These are phyloP conservation scores for Gracilaria vermiculophylla DNA, from an alignment of 23 red algal species.

Conservation along the genomic window DNA sequence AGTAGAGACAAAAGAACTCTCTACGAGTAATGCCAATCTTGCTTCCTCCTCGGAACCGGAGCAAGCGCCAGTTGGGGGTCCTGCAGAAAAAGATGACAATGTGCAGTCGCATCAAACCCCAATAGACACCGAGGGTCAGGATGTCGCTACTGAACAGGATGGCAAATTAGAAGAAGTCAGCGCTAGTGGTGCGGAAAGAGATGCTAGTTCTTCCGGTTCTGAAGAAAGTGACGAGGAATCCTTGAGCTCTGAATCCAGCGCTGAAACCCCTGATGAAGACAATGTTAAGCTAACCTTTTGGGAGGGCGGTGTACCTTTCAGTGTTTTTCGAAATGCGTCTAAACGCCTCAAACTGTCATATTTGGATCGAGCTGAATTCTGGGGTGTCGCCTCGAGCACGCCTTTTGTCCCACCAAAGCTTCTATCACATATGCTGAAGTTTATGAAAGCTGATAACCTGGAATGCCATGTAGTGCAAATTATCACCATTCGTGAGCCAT, in stretches of 20 bases:
- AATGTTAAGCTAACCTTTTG: slow-evolving; percentile 27
- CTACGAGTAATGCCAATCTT: background rate
- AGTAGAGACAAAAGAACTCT: background rate
- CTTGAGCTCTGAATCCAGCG: background rate
- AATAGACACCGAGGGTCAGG: background rate
- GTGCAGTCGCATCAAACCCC: background rate
- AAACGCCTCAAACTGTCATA: background rate
- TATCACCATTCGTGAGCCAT: slow-evolving; percentile 9
- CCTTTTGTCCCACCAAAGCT: slow-evolving; percentile 58
- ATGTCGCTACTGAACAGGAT: background rate
- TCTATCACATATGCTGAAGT: background rate
- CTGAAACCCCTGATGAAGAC: background rate
- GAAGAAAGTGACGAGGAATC: background rate
- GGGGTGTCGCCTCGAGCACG: slow-evolving; percentile 25
- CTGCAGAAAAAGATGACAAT: background rate
- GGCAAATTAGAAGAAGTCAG: background rate
- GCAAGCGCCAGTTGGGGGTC: background rate
- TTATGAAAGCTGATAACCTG: background rate
- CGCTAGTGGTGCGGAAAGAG: background rate
- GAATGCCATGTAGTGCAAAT: background rate
- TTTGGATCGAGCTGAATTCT: slow-evolving; percentile 23
- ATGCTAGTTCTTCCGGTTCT: background rate
- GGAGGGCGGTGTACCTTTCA: slow-evolving; percentile 55
- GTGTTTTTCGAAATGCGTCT: slow-evolving; percentile 38
- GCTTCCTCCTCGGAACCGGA: background rate